Evolutionary conservation across 2,329 filamentous ascomycete genomes (phyloP), one percentile per base, ranked within the genome.

Genomic region (Xylariales sp.): DNA sequence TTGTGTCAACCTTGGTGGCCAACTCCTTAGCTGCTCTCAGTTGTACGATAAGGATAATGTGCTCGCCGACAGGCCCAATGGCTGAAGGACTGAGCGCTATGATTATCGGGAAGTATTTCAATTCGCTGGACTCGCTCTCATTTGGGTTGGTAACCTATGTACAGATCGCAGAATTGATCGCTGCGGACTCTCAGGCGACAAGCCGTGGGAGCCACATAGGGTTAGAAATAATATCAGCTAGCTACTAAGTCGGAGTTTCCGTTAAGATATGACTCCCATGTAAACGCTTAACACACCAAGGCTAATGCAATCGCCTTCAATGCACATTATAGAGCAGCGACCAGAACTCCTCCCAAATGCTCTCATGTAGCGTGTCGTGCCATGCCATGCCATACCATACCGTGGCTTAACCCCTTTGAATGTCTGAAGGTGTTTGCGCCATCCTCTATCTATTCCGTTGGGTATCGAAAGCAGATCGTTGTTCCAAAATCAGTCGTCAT

Each of bases 161-260:
- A 38, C 28, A 42, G 11, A 31, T 45, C 33, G 33, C 34, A 37
- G 33, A 39, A 22, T 14, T 10, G 20, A 29, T 35, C 33, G 20
- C 38, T 39, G 38, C 43, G 28, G 34, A 45, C 43, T 29, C 43
- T 31, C 22, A 9, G 4, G 8, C 2, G 31, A 8, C 24, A 32
- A 38, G n/a, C n/a, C n/a, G n/a, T n/a, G n/a, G n/a, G 38, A 38
- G 43, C 38, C 43, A 42, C 38, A 42, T 34, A 31, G 43, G 42
- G 18, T 2, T 34, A 20, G 42, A 21, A 34, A 25, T 19, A 31
- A 36, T 16, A 41, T 29, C n/a, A n/a, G n/a, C n/a, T n/a, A n/a
- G n/a, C n/a, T n/a, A n/a, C n/a, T n/a, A n/a, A n/a, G n/a, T n/a
- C n/a, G n/a, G n/a, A n/a, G n/a, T n/a, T n/a, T n/a, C n/a, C n/a